These are phyloP conservation scores for Candida dubliniensis DNA, from an alignment of 1,139 yeast genomes.

Conservation along the genomic window DNA sequence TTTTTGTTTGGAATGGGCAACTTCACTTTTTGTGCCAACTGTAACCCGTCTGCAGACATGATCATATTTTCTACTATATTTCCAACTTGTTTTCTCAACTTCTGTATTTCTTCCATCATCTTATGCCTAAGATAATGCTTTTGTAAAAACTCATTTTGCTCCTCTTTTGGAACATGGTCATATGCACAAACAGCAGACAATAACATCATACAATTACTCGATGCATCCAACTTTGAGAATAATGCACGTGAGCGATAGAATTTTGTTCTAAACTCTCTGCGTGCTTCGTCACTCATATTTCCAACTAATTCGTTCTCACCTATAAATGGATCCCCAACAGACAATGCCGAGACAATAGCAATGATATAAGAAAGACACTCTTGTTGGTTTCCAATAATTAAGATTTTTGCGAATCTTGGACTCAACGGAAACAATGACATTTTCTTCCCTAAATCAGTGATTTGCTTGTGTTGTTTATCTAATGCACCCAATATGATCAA, in stretches of 20 bases:
- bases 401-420: conserved; percentile 90
- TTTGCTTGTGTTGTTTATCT: conserved; percentile 42
- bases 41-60: conserved; percentile 55
- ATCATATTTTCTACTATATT: conserved; percentile 64
- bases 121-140: conserved; percentile 67
- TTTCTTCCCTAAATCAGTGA: conserved; percentile 77
- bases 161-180: conserved; percentile 65
- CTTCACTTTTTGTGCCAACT: conserved; percentile 38
- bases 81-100: conserved; percentile 76
- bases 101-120: conserved; percentile 80
- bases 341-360: conserved; percentile 86
- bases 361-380: conserved; percentile 83
- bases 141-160: conserved; percentile 47
- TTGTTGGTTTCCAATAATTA: conserved; percentile 83
- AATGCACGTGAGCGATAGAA: conserved; percentile 57
- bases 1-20: conserved; percentile 65
- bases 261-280: conserved; percentile 40
- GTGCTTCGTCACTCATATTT: conserved; percentile 25
- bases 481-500: conserved; percentile 80
- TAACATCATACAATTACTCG: conserved; percentile 72
- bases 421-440: conserved; percentile 93
- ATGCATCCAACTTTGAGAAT: conserved; percentile 67
- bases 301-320: conserved; percentile 61
- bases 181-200: conserved; percentile 86
- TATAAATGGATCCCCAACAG: conserved; percentile 92